A percentile compares a stretch with the other conserved stretches of the same genome.
Conservation (phyloP, 2,329 filamentous ascomycete species). For the Tolypocladium tundrense region DNA sequence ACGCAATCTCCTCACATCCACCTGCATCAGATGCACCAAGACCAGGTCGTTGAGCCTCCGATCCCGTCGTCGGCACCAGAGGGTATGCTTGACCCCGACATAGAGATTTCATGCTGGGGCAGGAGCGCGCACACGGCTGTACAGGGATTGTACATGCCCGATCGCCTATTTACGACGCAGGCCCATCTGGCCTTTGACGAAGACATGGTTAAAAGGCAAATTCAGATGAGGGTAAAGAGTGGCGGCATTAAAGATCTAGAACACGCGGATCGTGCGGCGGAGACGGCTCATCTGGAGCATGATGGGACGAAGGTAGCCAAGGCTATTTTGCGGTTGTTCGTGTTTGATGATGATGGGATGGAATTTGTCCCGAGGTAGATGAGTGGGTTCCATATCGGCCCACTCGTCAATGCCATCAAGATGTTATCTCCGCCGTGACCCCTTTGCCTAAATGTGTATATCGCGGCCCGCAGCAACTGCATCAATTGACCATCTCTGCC, state of each 20-base stretch:
- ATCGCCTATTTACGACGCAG: background rate
- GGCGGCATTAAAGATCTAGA: background rate
- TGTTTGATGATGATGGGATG: constrained; percentile 34
- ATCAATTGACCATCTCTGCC: too few species aligned
- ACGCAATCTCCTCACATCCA: constrained; percentile 45
- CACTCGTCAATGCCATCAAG: too few species aligned
- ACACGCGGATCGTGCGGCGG: constrained; percentile 50
- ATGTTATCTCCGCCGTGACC: too few species aligned
- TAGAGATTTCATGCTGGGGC: constrained; percentile 46
- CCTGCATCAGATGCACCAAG: constrained; percentile 57
- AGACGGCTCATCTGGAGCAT: constrained; percentile 51
- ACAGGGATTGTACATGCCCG: constrained; percentile 61
- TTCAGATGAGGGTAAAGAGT: background rate
- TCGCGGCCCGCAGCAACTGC: too few species aligned
- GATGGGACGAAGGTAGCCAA: constrained; percentile 32
- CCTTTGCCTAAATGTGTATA: too few species aligned
- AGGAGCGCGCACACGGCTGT: constrained; percentile 54
- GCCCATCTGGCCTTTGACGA: background rate
- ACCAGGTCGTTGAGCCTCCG: background rate
- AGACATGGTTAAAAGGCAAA: background rate
- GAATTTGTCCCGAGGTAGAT: background rate
- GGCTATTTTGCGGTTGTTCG: constrained; percentile 53
- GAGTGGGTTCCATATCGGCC: too few species aligned
- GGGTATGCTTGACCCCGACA: constrained; percentile 9
- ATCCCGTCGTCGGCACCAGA: background rate